Conservation (phyloP, 2,329 filamentous ascomycete genomes). For the Orbilia javanica region DNA sequence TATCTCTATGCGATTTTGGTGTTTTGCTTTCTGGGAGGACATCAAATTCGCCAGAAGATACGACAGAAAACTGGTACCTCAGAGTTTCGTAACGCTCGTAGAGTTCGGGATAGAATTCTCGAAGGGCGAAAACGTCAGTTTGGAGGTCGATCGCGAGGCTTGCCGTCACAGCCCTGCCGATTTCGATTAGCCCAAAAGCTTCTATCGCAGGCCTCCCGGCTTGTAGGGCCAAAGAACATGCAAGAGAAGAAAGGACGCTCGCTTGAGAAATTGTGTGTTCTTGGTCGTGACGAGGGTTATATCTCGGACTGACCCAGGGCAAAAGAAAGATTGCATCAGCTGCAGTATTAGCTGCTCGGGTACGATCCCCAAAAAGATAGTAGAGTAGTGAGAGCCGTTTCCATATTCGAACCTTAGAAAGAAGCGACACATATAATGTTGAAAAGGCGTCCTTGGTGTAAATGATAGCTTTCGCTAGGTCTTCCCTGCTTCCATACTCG, state of each 20-base stretch:
- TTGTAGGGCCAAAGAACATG: constrained; percentile 9
- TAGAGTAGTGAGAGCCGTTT: neutral
- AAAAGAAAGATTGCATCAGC: neutral
- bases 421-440: neutral
- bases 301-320: constrained; percentile 29
- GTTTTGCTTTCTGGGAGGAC: neutral
- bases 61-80: neutral
- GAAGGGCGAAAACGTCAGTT: constrained; percentile 1
- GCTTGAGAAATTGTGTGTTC: constrained; percentile 25
- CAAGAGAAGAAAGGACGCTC: constrained; percentile 15
- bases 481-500: neutral
- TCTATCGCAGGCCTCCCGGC: neutral
- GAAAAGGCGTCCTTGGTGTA: constrained; percentile 3
- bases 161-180: constrained; percentile 23
- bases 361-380: neutral
- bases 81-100: constrained; percentile 23
- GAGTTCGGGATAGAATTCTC: neutral
- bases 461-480: neutral
- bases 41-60: neutral
- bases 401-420: constrained; percentile 1
- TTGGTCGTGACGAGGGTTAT: constrained; percentile 22
- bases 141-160: constrained; percentile 5
- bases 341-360: neutral
- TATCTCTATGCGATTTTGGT: neutral
- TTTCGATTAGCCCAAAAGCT: constrained; percentile 15